These are phyloP conservation scores for Noccaea bulbosa DNA, from an alignment of 345 rosid species.

Conservation along the genomic window DNA sequence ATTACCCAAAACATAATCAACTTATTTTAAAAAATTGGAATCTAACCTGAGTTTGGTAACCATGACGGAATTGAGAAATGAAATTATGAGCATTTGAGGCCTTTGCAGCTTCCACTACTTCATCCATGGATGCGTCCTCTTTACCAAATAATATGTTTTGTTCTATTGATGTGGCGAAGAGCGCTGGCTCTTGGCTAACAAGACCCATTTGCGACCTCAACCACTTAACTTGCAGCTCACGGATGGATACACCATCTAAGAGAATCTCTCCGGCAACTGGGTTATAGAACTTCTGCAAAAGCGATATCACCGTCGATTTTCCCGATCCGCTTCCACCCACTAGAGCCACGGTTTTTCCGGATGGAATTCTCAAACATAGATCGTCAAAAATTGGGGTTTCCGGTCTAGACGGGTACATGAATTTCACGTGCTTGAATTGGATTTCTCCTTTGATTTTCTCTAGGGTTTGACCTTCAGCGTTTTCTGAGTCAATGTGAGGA, in stretches of 20 bases:
- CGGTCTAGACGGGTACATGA: slow-evolving; percentile 82
- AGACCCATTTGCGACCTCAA: slow-evolving; percentile 81
- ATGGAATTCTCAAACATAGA: slow-evolving; percentile 68
- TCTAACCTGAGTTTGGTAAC: slow-evolving; percentile 69
- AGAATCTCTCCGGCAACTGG: slow-evolving; percentile 73
- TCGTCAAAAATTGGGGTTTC: slow-evolving; percentile 71
- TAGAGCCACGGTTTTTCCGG: slow-evolving; percentile 85
- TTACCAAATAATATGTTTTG: slow-evolving; percentile 88
- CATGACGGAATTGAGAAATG: slow-evolving; percentile 74
- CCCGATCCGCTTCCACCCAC: slow-evolving; percentile 94
- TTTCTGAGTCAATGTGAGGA: slow-evolving; percentile 76
- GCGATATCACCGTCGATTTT: slow-evolving; percentile 77
- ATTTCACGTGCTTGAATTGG: slow-evolving; percentile 78
- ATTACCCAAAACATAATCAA: not conserved
- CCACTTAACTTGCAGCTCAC: slow-evolving; percentile 68
- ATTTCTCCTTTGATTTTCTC: slow-evolving; percentile 77
- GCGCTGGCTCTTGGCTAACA: slow-evolving; percentile 90
- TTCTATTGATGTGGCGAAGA: slow-evolving; percentile 75
- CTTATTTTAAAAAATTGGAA: not conserved
- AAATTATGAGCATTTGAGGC: slow-evolving; percentile 85
- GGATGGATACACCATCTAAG: slow-evolving; percentile 80
- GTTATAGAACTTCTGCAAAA: slow-evolving; percentile 82
- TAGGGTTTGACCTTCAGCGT: slow-evolving; percentile 63
- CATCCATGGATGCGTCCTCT: slow-evolving; percentile 77
- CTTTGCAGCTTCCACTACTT: slow-evolving; percentile 82